Conservation (phyloP, 2,329 filamentous ascomycete genomes). For the Diaporthe velutina region DNA sequence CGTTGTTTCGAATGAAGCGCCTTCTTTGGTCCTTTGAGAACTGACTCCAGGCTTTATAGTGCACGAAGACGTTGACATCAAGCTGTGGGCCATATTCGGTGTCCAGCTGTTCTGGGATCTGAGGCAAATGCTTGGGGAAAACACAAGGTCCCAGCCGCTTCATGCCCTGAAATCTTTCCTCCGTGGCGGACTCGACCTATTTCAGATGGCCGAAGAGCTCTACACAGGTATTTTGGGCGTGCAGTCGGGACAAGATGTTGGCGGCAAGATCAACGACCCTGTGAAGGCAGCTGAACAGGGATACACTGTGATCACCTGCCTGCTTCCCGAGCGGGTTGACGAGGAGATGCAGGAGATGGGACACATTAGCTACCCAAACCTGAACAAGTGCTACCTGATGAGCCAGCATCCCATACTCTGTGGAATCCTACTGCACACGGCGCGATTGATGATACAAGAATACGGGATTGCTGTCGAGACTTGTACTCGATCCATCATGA, state of each 20-base stretch:
- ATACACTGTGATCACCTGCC: not conserved
- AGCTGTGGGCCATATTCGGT: conserved; percentile 26
- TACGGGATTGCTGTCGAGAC: conserved; percentile 5
- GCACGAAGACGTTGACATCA: conserved; percentile 26
- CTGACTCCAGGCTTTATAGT: not conserved
- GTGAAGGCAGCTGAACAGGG: not conserved
- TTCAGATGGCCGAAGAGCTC: not conserved
- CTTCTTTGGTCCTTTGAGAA: not conserved
- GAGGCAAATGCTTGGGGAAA: not conserved
- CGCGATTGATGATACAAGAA: conserved; percentile 15
- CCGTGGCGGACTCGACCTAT: not conserved
- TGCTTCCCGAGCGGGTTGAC: conserved; percentile 12
- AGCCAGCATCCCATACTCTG: conserved; percentile 16
- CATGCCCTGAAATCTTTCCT: not conserved
- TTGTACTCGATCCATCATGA: conserved; percentile 16
- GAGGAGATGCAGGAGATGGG: conserved; percentile 17
- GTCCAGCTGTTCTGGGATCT: conserved; percentile 27
- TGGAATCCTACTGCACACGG: conserved; percentile 13
- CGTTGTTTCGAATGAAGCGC: not conserved
- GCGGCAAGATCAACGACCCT: not conserved
- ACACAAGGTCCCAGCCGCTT: not conserved
- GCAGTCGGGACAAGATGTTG: not conserved
- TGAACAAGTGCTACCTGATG: conserved; percentile 23
- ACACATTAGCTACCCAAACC: not conserved
- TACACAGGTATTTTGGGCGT: not conserved